These are phyloP conservation scores for Monosporozyma unispora DNA, from an alignment of 805 yeast species.

Conservation along the genomic window DNA sequence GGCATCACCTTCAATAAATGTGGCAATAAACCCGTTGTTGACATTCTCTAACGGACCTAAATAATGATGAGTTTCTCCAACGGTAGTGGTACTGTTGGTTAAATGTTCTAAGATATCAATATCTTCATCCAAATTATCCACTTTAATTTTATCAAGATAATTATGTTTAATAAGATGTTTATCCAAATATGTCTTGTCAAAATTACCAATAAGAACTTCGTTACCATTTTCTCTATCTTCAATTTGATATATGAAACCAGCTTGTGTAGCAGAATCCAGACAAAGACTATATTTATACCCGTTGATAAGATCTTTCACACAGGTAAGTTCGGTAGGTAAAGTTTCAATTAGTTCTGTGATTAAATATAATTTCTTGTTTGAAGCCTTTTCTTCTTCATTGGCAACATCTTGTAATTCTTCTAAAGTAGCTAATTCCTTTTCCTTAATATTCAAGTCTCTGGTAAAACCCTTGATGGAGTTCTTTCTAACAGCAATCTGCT, in stretches of 20 bases:
- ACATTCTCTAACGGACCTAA: slow-evolving; percentile 27
- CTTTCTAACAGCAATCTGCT: slow-evolving; percentile 9
- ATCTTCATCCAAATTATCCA: slow-evolving; percentile 19
- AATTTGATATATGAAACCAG: slow-evolving; percentile 17
- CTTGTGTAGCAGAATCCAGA: slow-evolving; percentile 8
- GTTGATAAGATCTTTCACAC: neutral
- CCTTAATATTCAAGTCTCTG: slow-evolving; percentile 1
- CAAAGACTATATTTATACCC: slow-evolving; percentile 8
- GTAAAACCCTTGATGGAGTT: neutral
- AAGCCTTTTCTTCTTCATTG: slow-evolving; percentile 1
- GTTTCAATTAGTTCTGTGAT: slow-evolving; percentile 9
- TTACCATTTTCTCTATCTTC: slow-evolving; percentile 18
- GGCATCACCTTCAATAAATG: slow-evolving; percentile 54
- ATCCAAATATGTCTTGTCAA: slow-evolving; percentile 10
- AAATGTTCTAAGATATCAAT: slow-evolving; percentile 15
- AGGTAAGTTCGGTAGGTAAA: neutral
- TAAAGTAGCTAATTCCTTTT: slow-evolving; percentile 1
- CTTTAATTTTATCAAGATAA: slow-evolving; percentile 18
- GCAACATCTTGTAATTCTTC: neutral
- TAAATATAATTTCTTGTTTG: slow-evolving; percentile 1
- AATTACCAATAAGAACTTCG: slow-evolving; percentile 21
- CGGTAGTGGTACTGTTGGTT: slow-evolving; percentile 13
- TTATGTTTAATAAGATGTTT: slow-evolving; percentile 10
- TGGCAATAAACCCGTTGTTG: slow-evolving; percentile 29
- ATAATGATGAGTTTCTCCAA: slow-evolving; percentile 13